These are phyloP conservation scores for Schizochytrium sp. DNA, from an alignment of 108 stramenopile species.

Conservation along the genomic window DNA sequence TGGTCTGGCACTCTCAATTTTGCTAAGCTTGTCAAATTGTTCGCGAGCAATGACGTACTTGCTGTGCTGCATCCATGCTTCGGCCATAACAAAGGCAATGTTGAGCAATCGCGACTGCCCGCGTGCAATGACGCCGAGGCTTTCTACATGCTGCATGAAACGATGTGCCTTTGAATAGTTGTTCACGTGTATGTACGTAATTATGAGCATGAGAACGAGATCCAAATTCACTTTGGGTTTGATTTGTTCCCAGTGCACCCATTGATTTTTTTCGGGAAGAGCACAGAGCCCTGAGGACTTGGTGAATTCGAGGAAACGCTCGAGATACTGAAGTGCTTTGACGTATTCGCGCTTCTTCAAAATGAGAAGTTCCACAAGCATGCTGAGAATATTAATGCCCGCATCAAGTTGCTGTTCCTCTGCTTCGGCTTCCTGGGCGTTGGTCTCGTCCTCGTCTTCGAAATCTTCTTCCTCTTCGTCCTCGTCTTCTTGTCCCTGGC, in stretches of 20 bases:
- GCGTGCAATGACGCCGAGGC: no score
- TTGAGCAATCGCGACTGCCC: neutral
- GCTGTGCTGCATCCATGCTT: neutral
- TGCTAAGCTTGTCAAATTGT: neutral
- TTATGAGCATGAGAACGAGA: neutral
- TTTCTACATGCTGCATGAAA: neutral
- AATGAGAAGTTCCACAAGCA: neutral
- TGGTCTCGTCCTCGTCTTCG: neutral
- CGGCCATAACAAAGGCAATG: neutral
- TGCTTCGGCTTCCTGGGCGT: neutral
- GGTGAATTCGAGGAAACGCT: neutral
- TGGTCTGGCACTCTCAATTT: neutral
- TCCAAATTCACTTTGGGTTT: neutral
- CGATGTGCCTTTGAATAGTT: neutral
- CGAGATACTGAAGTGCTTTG: neutral
- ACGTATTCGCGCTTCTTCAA: neutral
- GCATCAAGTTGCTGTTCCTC: neutral
- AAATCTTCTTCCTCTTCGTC: neutral
- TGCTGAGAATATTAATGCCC: neutral
- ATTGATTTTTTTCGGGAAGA: neutral
- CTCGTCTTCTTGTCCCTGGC: neutral
- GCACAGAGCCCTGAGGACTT: neutral
- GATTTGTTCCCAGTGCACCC: neutral
- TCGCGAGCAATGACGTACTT: neutral
- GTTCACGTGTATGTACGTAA: neutral